Percentiles rank a stretch among this genome's conserved stretches.
These are phyloP conservation scores for Saccharomycopsis capsularis DNA, from an alignment of 805 yeast genomes.

Conservation along the genomic window DNA sequence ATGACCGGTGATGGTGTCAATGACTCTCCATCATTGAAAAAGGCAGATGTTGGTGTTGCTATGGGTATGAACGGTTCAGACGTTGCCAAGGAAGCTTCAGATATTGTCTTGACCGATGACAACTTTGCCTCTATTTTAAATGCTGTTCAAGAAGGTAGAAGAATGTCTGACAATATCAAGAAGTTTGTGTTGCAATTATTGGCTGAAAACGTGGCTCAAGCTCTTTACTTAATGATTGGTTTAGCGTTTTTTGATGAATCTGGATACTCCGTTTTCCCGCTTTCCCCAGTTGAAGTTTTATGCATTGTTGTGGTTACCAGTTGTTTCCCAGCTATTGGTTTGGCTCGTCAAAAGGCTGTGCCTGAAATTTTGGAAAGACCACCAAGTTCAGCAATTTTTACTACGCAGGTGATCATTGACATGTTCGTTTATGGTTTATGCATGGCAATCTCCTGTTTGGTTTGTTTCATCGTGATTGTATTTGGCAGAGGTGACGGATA, in stretches of 20 bases:
- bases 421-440: constrained; percentile 66
- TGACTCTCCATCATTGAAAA: constrained; percentile 71
- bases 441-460: constrained; percentile 67
- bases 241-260: constrained; percentile 58
- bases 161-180: constrained; percentile 73
- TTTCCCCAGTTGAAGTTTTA: constrained; percentile 71
- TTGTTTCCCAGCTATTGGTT: constrained; percentile 80
- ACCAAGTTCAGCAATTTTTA: constrained; percentile 59
- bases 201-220: constrained; percentile 69
- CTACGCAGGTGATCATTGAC: constrained; percentile 60
- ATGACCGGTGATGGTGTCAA: constrained; percentile 86
- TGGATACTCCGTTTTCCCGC: constrained; percentile 71
- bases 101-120: constrained; percentile 68
- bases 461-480: constrained; percentile 56
- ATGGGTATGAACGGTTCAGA: constrained; percentile 80
- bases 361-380: constrained; percentile 58
- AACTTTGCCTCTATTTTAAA: constrained; percentile 73
- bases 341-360: constrained; percentile 60
- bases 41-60: constrained; percentile 76
- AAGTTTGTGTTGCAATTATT: constrained; percentile 69
- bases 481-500: constrained; percentile 61
- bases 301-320: constrained; percentile 78
- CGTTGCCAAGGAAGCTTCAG: constrained; percentile 80
- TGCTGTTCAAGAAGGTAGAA: constrained; percentile 74
- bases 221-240: constrained; percentile 61